phyloP scores from a whole-genome alignment of 352 stramenopile genomes.

The Phytophthora agathidicida region DNA sequence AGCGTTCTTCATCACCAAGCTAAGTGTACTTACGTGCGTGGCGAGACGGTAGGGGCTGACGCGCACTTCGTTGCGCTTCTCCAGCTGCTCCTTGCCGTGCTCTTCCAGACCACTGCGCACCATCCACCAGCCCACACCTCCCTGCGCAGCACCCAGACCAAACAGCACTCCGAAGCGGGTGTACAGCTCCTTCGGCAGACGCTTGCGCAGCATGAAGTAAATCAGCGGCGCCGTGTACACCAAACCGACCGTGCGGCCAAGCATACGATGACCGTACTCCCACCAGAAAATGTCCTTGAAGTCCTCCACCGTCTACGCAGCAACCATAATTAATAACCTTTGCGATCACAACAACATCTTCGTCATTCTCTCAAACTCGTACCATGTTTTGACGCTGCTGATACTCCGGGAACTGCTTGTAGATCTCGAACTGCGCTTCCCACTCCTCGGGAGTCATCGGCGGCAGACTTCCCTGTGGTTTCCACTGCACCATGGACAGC shows the following conservation, averaged over 20 bases:
- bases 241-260: conserved; percentile 94
- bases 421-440: conserved; percentile 96
- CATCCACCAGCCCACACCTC: conserved; percentile 99
- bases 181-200: conserved; percentile 76
- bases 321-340: conserved; percentile 5
- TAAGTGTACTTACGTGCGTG: conserved; percentile 79
- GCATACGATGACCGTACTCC: conserved; percentile 98
- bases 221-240: conserved; percentile 92
- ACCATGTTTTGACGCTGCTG: conserved; percentile 94
- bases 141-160: conserved; percentile 70
- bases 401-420: conserved; percentile 99
- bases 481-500: conserved; percentile 98
- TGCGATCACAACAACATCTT: neutral
- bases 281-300: conserved; percentile 99
- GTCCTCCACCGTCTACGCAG: conserved; percentile 92
- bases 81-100: conserved; percentile 79
- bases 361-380: conserved; percentile 5
- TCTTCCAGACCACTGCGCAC: conserved; percentile 98
- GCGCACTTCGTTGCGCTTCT: conserved; percentile 94
- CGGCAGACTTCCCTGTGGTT: conserved; percentile 92
- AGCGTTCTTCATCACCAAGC: neutral
- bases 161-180: conserved; percentile 69
- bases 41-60: conserved; percentile 97
- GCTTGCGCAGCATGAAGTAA: conserved; percentile 93
- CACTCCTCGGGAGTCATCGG: conserved; percentile 94